Evolutionary conservation across 495 filamentous ascomycete species (phyloP).

Genomic region (Staphylotrichum longicolle): DNA sequence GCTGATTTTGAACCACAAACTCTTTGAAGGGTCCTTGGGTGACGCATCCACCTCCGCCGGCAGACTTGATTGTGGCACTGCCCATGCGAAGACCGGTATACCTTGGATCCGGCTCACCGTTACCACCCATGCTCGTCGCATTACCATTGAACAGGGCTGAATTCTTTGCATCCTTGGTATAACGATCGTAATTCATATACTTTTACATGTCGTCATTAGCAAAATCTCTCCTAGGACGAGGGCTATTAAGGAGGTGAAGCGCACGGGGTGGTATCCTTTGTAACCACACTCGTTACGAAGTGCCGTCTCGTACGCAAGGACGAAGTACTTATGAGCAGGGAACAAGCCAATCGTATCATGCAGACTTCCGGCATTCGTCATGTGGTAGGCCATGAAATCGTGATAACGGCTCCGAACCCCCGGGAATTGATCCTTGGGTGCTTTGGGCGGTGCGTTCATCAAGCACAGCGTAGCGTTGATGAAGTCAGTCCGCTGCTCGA

Average conservation of each 20-base stretch:
- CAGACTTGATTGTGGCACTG: slow-evolving; percentile 43
- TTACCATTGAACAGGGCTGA: slow-evolving; percentile 41
- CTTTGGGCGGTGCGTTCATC: slow-evolving; percentile 40
- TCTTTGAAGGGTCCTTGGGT: slow-evolving; percentile 55
- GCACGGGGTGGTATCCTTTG: slow-evolving; percentile 35
- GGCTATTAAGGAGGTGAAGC: background rate
- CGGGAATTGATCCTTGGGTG: slow-evolving; percentile 43
- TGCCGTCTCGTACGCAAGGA: slow-evolving; percentile 59
- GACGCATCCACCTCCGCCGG: slow-evolving; percentile 60
- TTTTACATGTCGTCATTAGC: too few relatives aligned
- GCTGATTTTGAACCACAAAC: slow-evolving; percentile 29
- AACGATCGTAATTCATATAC: slow-evolving; percentile 43
- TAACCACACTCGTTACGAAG: slow-evolving; percentile 67
- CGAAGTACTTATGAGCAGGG: slow-evolving; percentile 58
- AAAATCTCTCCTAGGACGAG: background rate
- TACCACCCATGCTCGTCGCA: slow-evolving; percentile 38
- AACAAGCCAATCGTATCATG: slow-evolving; percentile 61
- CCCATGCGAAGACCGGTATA: slow-evolving; percentile 33
- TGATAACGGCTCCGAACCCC: slow-evolving; percentile 52
- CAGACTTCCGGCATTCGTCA: slow-evolving; percentile 47
- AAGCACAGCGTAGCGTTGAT: slow-evolving; percentile 50
- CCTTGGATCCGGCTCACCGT: slow-evolving; percentile 34
- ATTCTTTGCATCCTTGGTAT: slow-evolving; percentile 36
- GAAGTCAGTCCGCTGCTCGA: slow-evolving; percentile 50
- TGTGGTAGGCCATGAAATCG: slow-evolving; percentile 54